Evolutionary conservation across 164 flowering plant genomes (phyloP).

Genomic region (Chimonanthus praecox): DNA sequence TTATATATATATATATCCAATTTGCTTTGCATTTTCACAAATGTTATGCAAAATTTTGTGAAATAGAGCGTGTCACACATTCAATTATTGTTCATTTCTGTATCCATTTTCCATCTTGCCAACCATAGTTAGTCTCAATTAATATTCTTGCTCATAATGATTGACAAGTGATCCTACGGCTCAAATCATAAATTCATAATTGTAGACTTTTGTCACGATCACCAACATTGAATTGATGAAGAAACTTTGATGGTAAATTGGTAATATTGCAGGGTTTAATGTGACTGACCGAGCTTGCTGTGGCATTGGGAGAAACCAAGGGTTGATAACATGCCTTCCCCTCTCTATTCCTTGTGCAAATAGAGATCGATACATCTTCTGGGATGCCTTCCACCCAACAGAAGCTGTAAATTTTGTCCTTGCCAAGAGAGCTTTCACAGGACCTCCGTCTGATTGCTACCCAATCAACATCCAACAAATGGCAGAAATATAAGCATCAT

Average conservation of each 20-base stretch:
- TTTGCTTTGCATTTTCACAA: too few relatives aligned
- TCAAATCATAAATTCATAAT: background rate
- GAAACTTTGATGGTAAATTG: background rate
- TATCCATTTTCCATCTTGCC: too few relatives aligned
- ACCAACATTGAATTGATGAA: background rate
- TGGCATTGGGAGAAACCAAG: constrained; percentile 48
- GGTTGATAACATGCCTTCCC: constrained; percentile 57
- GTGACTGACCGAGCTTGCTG: constrained; percentile 56
- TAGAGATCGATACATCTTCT: constrained; percentile 48
- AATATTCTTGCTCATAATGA: background rate
- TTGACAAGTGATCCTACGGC: background rate
- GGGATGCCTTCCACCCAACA: constrained; percentile 77
- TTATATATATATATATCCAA: too few relatives aligned
- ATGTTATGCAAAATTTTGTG: too few relatives aligned
- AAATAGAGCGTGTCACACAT: too few relatives aligned
- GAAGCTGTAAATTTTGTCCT: constrained; percentile 46
- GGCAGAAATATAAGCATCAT: constrained; percentile 26
- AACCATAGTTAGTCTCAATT: too few relatives aligned
- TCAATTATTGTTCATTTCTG: too few relatives aligned
- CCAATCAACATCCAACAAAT: constrained; percentile 69
- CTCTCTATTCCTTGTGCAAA: constrained; percentile 40
- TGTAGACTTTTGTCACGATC: background rate
- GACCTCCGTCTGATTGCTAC: constrained; percentile 44
- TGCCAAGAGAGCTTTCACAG: constrained; percentile 43
- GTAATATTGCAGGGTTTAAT: constrained; percentile 37